Percentiles rank a stretch among this genome's conserved stretches.
Conservation (phyloP, 2,329 filamentous ascomycete genomes). For the Pseudocercospora musae region DNA sequence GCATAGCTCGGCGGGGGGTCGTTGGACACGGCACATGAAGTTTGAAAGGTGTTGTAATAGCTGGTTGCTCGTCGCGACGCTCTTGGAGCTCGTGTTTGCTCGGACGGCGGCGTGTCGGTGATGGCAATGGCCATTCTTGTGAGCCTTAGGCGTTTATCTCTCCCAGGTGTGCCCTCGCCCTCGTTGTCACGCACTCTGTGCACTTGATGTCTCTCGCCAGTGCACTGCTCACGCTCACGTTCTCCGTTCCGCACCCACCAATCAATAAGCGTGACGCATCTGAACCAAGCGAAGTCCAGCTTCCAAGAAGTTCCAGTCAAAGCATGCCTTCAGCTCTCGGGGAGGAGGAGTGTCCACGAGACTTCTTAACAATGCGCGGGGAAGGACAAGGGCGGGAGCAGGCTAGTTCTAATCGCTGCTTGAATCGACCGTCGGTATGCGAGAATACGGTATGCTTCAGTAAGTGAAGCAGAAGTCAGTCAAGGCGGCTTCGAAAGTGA, state of each 20-base stretch:
- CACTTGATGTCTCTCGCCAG: background rate
- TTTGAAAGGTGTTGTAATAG: conserved; percentile 37
- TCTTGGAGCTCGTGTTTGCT: conserved; percentile 9
- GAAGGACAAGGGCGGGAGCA: background rate
- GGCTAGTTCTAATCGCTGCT: background rate
- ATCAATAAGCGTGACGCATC: background rate
- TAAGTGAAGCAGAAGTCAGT: too few species aligned
- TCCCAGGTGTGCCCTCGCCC: background rate
- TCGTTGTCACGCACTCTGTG: too few species aligned
- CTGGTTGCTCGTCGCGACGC: conserved; percentile 29
- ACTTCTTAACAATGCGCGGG: background rate
- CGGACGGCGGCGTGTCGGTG: background rate
- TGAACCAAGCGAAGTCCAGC: background rate
- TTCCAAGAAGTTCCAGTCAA: background rate
- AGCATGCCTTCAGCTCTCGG: background rate
- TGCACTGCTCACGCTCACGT: too few species aligned
- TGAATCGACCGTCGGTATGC: background rate
- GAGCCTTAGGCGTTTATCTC: too few species aligned
- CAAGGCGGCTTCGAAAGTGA: too few species aligned
- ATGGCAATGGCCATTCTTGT: background rate
- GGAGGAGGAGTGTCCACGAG: background rate
- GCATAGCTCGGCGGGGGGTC: conserved; percentile 36
- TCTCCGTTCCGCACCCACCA: background rate
- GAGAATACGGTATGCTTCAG: background rate
- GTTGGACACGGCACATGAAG: conserved; percentile 27